These are phyloP conservation scores for Sutorius australiensis DNA, from an alignment of 768 basidiomycete genomes.

Conservation along the genomic window DNA sequence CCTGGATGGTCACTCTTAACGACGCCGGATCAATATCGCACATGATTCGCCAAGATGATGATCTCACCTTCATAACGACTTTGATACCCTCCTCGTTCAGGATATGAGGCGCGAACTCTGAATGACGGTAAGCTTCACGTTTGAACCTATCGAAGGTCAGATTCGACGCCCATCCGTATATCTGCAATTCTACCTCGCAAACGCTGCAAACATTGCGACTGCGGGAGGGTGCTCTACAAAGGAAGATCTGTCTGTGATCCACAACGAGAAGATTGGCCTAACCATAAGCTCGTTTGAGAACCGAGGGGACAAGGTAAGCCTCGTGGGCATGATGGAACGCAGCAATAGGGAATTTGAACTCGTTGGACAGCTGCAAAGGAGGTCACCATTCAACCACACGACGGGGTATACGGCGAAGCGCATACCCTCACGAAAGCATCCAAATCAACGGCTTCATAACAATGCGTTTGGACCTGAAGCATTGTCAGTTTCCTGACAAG, in stretches of 20 bases:
- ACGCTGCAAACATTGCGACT: conserved; percentile 69
- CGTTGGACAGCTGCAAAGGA: conserved; percentile 58
- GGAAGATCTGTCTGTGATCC: not conserved
- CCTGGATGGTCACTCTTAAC: conserved; percentile 63
- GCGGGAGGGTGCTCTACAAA: conserved; percentile 50
- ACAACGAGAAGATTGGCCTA: conserved; percentile 1
- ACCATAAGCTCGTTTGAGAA: conserved; percentile 70
- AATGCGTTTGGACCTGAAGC: conserved; percentile 44
- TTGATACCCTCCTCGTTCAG: conserved; percentile 46
- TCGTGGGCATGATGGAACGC: conserved; percentile 80
- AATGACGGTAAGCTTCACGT: conserved; percentile 54
- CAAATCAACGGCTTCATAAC: conserved; percentile 67
- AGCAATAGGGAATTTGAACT: conserved; percentile 74
- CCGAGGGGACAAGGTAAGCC: conserved; percentile 73
- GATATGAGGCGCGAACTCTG: conserved; percentile 54
- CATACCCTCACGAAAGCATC: conserved; percentile 61
- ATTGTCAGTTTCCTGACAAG: not conserved
- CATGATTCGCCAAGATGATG: not conserved
- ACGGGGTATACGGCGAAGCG: not conserved
- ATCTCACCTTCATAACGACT: conserved; percentile 49
- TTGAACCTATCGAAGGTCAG: conserved; percentile 40
- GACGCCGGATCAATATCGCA: not conserved
- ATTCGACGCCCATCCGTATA: not conserved
- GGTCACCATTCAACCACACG: not conserved
- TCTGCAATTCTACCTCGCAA: conserved; percentile 30